Percentiles rank a stretch among this genome's conserved stretches.
These are phyloP conservation scores for Pseudonitzschia multiseries DNA, from an alignment of 108 stramenopile genomes.

Conservation along the genomic window DNA sequence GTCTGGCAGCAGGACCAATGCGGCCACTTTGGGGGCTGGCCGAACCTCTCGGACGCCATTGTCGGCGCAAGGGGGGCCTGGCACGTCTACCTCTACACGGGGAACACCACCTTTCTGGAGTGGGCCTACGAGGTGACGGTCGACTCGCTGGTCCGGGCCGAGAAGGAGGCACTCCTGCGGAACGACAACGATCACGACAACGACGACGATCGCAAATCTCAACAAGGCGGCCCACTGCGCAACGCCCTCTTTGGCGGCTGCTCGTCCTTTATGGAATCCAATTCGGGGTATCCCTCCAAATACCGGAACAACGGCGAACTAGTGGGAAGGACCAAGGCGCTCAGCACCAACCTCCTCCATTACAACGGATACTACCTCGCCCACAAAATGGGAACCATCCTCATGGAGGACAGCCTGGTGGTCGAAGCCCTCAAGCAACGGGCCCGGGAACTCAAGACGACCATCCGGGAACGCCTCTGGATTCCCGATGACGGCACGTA, in stretches of 20 bases:
- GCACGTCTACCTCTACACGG: constrained; percentile 33
- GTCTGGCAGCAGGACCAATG: constrained; percentile 41
- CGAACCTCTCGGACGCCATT: constrained; percentile 43
- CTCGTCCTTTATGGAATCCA: constrained; percentile 45
- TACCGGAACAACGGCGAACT: constrained; percentile 29
- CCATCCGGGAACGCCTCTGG: constrained; percentile 35
- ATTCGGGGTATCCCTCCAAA: constrained; percentile 39
- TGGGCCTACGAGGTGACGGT: constrained; percentile 43
- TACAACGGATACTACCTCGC: constrained; percentile 38
- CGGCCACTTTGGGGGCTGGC: constrained; percentile 42
- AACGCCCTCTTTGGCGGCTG: constrained; percentile 28
- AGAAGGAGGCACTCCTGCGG: constrained; percentile 2
- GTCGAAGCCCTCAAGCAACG: constrained; percentile 16
- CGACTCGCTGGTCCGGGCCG: constrained; percentile 27
- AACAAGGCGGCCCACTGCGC: not conserved
- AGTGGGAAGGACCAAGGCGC: constrained; percentile 40
- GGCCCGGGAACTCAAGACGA: not conserved
- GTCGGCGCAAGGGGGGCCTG: constrained; percentile 43
- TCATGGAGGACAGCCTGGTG: constrained; percentile 18
- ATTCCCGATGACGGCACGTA: constrained; percentile 25
- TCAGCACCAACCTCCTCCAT: constrained; percentile 45
- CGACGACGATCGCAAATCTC: not conserved
- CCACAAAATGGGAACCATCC: constrained; percentile 32
- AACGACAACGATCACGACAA: not conserved
- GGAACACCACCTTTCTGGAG: constrained; percentile 34